A percentile compares a stretch with the other conserved stretches of the same genome.
These are phyloP conservation scores for Candida hungchunana DNA, from an alignment of 805 yeast genomes.

Conservation along the genomic window DNA sequence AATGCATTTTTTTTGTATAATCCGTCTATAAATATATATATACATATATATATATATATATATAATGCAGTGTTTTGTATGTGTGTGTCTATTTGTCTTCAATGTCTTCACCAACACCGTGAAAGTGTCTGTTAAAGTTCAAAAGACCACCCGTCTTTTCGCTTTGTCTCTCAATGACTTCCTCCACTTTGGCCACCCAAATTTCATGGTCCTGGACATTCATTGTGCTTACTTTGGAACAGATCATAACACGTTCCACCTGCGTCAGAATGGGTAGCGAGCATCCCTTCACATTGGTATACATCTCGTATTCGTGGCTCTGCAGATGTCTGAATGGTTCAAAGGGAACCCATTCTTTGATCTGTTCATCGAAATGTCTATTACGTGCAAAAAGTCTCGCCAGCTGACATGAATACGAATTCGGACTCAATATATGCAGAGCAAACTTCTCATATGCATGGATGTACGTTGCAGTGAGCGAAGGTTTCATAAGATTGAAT, in stretches of 20 bases:
- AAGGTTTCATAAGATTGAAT: slow-evolving; percentile 84
- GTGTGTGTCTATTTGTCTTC: too few relatives aligned
- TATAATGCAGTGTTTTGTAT: too few relatives aligned
- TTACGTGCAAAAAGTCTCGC: slow-evolving; percentile 66
- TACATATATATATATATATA: too few relatives aligned
- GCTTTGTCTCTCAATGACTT: slow-evolving; percentile 38
- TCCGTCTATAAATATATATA: too few relatives aligned
- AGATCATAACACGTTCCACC: slow-evolving; percentile 59
- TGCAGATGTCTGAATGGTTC: slow-evolving; percentile 48
- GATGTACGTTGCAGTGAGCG: slow-evolving; percentile 67
- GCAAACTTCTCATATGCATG: slow-evolving; percentile 61
- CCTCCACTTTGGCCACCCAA: slow-evolving; percentile 78
- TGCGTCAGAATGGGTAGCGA: slow-evolving; percentile 49
- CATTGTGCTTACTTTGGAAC: slow-evolving; percentile 49
- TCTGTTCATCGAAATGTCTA: slow-evolving; percentile 31
- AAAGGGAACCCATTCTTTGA: slow-evolving; percentile 22
- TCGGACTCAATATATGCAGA: slow-evolving; percentile 70
- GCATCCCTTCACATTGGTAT: slow-evolving; percentile 20
- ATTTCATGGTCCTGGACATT: slow-evolving; percentile 82
- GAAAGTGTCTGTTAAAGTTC: slow-evolving; percentile 61
- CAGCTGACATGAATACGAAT: slow-evolving; percentile 45
- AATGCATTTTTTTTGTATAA: too few relatives aligned
- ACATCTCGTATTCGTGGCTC: slow-evolving; percentile 32
- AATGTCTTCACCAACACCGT: slow-evolving; percentile 38
- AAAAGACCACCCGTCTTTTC: slow-evolving; percentile 58